phyloP scores from a whole-genome alignment of 495 filamentous ascomycete species.

The Viridothelium virens region DNA sequence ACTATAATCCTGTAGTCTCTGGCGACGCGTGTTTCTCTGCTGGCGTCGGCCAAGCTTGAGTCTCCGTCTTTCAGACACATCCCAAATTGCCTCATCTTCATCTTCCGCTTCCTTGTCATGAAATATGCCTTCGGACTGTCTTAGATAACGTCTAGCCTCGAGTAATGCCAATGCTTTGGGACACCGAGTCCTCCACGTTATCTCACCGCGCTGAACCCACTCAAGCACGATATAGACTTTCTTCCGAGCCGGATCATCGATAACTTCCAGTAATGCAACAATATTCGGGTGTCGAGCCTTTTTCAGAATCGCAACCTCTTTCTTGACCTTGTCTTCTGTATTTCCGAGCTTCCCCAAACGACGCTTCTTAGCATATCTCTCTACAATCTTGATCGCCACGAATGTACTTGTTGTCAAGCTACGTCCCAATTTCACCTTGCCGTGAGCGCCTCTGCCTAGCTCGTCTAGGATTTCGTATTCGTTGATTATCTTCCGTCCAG shows the following conservation, averaged over 20 bases:
- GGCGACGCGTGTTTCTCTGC: constrained; percentile 19
- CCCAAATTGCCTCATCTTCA: constrained; percentile 52
- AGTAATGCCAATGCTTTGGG: constrained; percentile 68
- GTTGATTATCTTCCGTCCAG: constrained; percentile 92
- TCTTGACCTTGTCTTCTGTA: constrained; percentile 88
- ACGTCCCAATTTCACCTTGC: constrained; percentile 53
- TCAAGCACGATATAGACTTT: constrained; percentile 98
- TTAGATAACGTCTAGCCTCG: constrained; percentile 70
- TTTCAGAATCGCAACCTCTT: constrained; percentile 95
- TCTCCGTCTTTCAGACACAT: constrained; percentile 28
- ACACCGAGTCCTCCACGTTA: constrained; percentile 83
- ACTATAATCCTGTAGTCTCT: constrained; percentile 6
- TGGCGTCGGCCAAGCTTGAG: constrained; percentile 25
- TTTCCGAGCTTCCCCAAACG: constrained; percentile 70
- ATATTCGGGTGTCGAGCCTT: constrained; percentile 95
- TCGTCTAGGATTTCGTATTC: constrained; percentile 95
- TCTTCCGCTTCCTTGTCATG: constrained; percentile 32
- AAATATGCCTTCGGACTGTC: constrained; percentile 52
- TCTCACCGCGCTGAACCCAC: constrained; percentile 86
- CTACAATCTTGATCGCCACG: constrained; percentile 97
- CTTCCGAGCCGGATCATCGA: constrained; percentile 88
- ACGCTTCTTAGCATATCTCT: constrained; percentile 84
- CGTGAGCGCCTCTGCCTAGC: constrained; percentile 85
- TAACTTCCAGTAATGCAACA: constrained; percentile 89
- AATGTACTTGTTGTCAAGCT: constrained; percentile 41